phyloP scores from a whole-genome alignment of 2,329 filamentous ascomycete species.

The Pseudocercospora cruenta region DNA sequence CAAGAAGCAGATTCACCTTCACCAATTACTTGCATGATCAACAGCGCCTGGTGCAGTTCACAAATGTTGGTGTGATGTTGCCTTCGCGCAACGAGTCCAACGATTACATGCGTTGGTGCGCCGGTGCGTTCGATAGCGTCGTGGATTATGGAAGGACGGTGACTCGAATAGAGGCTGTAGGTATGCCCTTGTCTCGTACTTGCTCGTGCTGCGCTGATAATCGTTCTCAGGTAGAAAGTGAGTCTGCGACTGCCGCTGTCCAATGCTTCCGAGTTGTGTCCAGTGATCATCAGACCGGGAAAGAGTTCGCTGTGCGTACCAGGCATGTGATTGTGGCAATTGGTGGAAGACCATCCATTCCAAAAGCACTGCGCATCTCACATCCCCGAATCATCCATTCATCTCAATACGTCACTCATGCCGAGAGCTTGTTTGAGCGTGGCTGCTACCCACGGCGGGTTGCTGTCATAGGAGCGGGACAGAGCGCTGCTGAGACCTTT shows the following conservation, averaged over 20 bases:
- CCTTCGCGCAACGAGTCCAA: slow-evolving; percentile 88
- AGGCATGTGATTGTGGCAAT: slow-evolving; percentile 72
- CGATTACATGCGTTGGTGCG: slow-evolving; percentile 94
- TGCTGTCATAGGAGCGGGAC: slow-evolving; percentile 84
- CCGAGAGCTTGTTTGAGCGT: slow-evolving; percentile 63
- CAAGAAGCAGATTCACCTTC: slow-evolving; percentile 90
- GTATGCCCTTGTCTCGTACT: slow-evolving; percentile 5
- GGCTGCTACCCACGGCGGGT: slow-evolving; percentile 67
- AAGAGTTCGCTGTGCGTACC: slow-evolving; percentile 57
- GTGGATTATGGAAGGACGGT: slow-evolving; percentile 82
- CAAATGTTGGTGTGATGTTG: slow-evolving; percentile 85
- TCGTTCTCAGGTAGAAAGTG: slow-evolving; percentile 25
- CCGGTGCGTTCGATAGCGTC: slow-evolving; percentile 71
- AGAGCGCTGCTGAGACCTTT: slow-evolving; percentile 95
- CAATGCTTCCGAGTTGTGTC: slow-evolving; percentile 71
- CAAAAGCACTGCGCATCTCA: slow-evolving; percentile 67
- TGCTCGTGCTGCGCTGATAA: too few species aligned
- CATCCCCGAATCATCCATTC: slow-evolving; percentile 82
- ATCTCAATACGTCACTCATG: slow-evolving; percentile 74
- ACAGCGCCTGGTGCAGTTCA: slow-evolving; percentile 82
- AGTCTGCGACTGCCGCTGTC: slow-evolving; percentile 57
- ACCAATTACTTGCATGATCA: slow-evolving; percentile 89
- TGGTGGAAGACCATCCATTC: slow-evolving; percentile 72
- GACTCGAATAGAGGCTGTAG: slow-evolving; percentile 64
- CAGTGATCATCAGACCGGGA: slow-evolving; percentile 62